Evolutionary conservation across 2,329 filamentous ascomycete genomes (phyloP).

Genomic region (Hypocrella siamensis): DNA sequence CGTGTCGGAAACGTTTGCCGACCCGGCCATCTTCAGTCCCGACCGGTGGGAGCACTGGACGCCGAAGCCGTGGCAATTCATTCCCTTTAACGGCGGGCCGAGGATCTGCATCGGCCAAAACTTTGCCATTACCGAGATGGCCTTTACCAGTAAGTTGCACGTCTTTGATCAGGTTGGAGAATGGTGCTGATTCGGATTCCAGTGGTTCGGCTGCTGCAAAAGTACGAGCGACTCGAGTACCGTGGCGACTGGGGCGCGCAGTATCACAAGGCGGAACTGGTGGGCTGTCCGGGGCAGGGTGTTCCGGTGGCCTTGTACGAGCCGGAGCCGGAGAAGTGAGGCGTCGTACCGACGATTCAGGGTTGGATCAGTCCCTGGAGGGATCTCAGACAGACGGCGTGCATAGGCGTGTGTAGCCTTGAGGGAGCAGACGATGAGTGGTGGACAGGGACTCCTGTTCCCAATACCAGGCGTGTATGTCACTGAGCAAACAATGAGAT

Average conservation of each 20-base stretch:
- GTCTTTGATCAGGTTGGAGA: no score
- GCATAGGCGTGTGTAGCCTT: no score
- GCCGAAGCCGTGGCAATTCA: slow-evolving; percentile 53
- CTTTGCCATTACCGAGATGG: slow-evolving; percentile 64
- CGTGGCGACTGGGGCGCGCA: slow-evolving; percentile 28
- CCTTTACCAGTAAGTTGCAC: slow-evolving; percentile 7
- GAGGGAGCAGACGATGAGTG: no score
- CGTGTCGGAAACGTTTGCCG: slow-evolving; percentile 25
- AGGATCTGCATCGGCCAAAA: slow-evolving; percentile 67
- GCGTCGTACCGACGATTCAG: no score
- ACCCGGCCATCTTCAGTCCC: slow-evolving; percentile 40
- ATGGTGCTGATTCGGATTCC: no score
- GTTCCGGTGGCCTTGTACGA: slow-evolving; percentile 24
- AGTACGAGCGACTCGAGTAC: slow-evolving; percentile 38
- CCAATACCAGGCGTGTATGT: no score
- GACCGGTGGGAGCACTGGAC: slow-evolving; percentile 52
- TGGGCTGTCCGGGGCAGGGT: slow-evolving; percentile 25
- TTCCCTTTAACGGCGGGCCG: slow-evolving; percentile 62
- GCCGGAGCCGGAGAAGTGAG: no score
- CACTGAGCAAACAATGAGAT: no score
- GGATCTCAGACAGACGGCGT: no score
- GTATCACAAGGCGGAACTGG: slow-evolving; percentile 26
- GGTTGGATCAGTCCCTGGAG: no score
- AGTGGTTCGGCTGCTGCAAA: slow-evolving; percentile 40
- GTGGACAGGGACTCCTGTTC: no score